phyloP scores from a whole-genome alignment of 352 stramenopile genomes.

The Blastocystis sp. region DNA sequence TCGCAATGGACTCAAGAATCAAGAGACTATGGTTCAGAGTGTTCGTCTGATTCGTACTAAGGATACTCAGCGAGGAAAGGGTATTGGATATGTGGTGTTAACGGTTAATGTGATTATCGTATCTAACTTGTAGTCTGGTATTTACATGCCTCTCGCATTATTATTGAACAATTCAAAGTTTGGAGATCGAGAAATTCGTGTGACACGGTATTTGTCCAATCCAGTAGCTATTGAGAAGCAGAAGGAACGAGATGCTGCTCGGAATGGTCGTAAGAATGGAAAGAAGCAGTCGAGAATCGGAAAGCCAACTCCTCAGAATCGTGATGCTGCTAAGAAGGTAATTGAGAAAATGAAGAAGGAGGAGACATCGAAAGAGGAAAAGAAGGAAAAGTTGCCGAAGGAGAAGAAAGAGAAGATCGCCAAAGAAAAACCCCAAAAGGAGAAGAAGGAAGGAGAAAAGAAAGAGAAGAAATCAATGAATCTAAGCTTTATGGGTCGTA shows the following conservation, averaged over 20 bases:
- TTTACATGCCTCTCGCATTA: constrained; percentile 40
- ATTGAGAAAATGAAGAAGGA: constrained; percentile 45
- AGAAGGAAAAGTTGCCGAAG: constrained; percentile 11
- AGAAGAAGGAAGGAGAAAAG: constrained; percentile 10
- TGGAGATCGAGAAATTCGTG: background rate
- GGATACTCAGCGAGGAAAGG: constrained; percentile 74
- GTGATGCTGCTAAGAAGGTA: background rate
- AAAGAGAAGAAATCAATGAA: background rate
- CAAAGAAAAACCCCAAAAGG: constrained; percentile 6
- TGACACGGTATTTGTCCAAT: background rate
- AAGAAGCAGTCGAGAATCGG: background rate
- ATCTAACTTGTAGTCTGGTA: background rate
- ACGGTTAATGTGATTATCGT: constrained; percentile 45
- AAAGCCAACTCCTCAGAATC: background rate
- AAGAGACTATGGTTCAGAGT: constrained; percentile 69
- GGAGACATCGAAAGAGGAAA: background rate
- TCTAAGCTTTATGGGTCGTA: constrained; percentile 44
- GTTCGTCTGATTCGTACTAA: constrained; percentile 78
- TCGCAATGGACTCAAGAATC: constrained; percentile 56
- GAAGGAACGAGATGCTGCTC: constrained; percentile 5
- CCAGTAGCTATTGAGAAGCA: constrained; percentile 36
- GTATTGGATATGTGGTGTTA: constrained; percentile 78
- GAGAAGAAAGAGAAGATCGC: constrained; percentile 12
- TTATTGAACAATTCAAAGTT: constrained; percentile 18
- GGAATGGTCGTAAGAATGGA: constrained; percentile 30